phyloP scores from a whole-genome alignment of 2,329 filamentous ascomycete genomes.

The Penicillium capsulatum region DNA sequence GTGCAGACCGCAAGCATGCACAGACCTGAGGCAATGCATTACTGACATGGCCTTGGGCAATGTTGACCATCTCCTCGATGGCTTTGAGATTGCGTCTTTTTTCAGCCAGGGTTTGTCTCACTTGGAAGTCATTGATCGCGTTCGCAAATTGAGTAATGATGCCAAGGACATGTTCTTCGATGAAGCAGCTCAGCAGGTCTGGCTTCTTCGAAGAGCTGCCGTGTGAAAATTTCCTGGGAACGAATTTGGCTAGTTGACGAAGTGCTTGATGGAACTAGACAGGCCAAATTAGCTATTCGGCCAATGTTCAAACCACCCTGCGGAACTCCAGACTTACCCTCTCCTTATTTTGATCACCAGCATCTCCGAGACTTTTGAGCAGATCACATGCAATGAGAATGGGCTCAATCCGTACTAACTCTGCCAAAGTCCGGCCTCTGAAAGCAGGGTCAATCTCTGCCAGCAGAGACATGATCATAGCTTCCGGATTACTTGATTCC shows the following conservation, averaged over 20 bases:
- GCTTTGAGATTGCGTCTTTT: slow-evolving; percentile 74
- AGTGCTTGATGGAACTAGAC: slow-evolving; percentile 49
- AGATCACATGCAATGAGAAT: slow-evolving; percentile 74
- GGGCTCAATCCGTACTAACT: slow-evolving; percentile 70
- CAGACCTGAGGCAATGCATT: slow-evolving; percentile 79
- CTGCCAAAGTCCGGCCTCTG: slow-evolving; percentile 59
- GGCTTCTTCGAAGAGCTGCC: slow-evolving; percentile 47
- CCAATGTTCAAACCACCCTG: slow-evolving; percentile 1
- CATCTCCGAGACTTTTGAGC: slow-evolving; percentile 72
- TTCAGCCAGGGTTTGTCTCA: slow-evolving; percentile 59
- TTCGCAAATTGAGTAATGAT: slow-evolving; percentile 80
- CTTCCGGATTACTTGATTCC: slow-evolving; percentile 61
- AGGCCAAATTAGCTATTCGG: background rate
- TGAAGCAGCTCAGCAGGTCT: slow-evolving; percentile 66
- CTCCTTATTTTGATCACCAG: slow-evolving; percentile 49
- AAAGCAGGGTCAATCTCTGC: slow-evolving; percentile 67
- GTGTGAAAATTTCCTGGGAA: slow-evolving; percentile 47
- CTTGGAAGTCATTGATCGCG: slow-evolving; percentile 64
- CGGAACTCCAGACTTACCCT: slow-evolving; percentile 48
- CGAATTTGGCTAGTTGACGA: slow-evolving; percentile 48
- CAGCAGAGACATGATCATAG: slow-evolving; percentile 64
- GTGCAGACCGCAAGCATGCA: slow-evolving; percentile 82
- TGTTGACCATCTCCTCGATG: slow-evolving; percentile 79
- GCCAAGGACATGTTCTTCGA: slow-evolving; percentile 78
- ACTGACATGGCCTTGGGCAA: slow-evolving; percentile 68